phyloP scores from a whole-genome alignment of 1,284 basidiomycete species.

The Leccinum fallax region DNA sequence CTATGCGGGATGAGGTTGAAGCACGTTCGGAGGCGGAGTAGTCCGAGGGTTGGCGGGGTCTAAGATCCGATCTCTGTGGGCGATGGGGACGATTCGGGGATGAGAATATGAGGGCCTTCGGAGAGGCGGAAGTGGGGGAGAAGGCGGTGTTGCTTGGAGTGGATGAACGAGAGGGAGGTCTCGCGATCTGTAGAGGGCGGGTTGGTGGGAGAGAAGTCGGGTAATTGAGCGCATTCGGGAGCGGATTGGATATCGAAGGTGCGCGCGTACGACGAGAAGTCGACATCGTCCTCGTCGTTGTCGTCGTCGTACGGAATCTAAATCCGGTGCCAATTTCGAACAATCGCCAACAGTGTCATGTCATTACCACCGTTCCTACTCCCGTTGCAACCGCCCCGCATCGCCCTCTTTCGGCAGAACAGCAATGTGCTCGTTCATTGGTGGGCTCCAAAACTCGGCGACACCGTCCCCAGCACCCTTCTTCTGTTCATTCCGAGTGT shows the following conservation, averaged over 20 bases:
- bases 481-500: slow-evolving; percentile 63
- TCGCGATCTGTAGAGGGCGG: slow-evolving; percentile 36
- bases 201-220: slow-evolving; percentile 25
- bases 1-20: slow-evolving; percentile 37
- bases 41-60: slow-evolving; percentile 47
- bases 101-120: slow-evolving; percentile 39
- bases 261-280: slow-evolving; percentile 26
- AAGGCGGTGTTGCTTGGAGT: slow-evolving; percentile 44
- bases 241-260: slow-evolving; percentile 31
- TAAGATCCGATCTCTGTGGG: slow-evolving; percentile 58
- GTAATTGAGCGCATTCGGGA: slow-evolving; percentile 32
- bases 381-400: slow-evolving; percentile 25
- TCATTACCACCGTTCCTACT: slow-evolving; percentile 42
- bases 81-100: slow-evolving; percentile 52
- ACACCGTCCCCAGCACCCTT: slow-evolving; percentile 39
- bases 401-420: slow-evolving; percentile 43
- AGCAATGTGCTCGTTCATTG: slow-evolving; percentile 49
- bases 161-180: slow-evolving; percentile 46
- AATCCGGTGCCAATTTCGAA: slow-evolving; percentile 5
- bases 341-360: slow-evolving; percentile 1
- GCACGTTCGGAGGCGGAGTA: slow-evolving; percentile 45
- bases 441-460: slow-evolving; percentile 46
- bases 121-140: slow-evolving; percentile 36
- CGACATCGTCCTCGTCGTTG: slow-evolving; percentile 25
- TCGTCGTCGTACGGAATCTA: slow-evolving; percentile 5